These are phyloP conservation scores for Tetrapisispora taiwanensis DNA, from an alignment of 805 yeast species.

Conservation along the genomic window DNA sequence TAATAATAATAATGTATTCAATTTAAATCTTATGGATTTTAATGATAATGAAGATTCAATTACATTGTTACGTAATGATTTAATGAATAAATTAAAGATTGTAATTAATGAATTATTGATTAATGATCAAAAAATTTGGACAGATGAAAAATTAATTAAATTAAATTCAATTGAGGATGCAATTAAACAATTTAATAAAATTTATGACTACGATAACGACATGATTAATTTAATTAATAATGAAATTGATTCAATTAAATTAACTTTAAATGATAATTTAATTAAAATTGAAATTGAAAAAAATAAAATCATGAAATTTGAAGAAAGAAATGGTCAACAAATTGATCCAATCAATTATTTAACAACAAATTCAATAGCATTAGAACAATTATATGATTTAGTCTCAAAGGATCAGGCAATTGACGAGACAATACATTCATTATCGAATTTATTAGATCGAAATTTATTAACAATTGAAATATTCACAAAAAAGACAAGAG, in stretches of 20 bases:
- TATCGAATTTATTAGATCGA: constrained; percentile 25
- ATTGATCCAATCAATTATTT: constrained; percentile 36
- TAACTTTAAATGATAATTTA: not conserved
- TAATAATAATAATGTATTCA: too few relatives aligned
- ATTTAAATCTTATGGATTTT: constrained; percentile 9
- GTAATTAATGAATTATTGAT: constrained; percentile 7
- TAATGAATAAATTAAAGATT: constrained; percentile 8
- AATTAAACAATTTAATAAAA: constrained; percentile 29
- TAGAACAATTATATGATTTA: constrained; percentile 41
- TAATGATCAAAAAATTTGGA: constrained; percentile 4
- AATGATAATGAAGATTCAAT: not conserved
- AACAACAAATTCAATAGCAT: constrained; percentile 42
- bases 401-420: constrained; percentile 60
- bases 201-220: constrained; percentile 29
- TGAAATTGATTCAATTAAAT: not conserved
- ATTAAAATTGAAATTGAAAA: constrained; percentile 5
- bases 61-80: constrained; percentile 9
- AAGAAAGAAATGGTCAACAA: constrained; percentile 14
- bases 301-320: constrained; percentile 18
- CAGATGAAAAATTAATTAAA: not conserved
- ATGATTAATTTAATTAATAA: constrained; percentile 19
- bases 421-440: constrained; percentile 53
- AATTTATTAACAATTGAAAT: constrained; percentile 16
- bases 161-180: constrained; percentile 24
- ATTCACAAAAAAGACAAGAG: constrained; percentile 35